Evolutionary conservation across 2,329 filamentous ascomycete genomes (phyloP).

Genomic region (Penicillium sp.): DNA sequence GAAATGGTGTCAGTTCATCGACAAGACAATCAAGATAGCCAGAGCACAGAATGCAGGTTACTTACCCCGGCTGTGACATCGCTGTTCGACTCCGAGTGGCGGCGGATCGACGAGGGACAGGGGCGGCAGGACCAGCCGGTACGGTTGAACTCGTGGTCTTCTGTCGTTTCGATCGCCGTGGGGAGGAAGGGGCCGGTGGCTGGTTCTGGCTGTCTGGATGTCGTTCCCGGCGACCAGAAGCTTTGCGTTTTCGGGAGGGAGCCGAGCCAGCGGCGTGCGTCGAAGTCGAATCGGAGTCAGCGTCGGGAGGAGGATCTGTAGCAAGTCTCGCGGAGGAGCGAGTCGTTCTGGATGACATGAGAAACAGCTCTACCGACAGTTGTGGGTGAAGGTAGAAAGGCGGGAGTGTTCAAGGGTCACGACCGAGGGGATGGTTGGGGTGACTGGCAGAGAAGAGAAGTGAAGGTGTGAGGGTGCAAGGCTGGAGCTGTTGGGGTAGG

Average conservation of each 20-base stretch:
- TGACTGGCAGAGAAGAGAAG: slow-evolving; percentile 3
- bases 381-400: slow-evolving; percentile 9
- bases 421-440: background rate
- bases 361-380: slow-evolving; percentile 50
- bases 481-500: background rate
- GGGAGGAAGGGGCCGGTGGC: slow-evolving; percentile 34
- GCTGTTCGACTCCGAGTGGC: slow-evolving; percentile 33
- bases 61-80: slow-evolving; percentile 48
- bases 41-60: slow-evolving; percentile 15
- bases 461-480: background rate
- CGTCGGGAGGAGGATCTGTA: slow-evolving; percentile 58
- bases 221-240: slow-evolving; percentile 54
- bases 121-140: slow-evolving; percentile 43
- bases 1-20: slow-evolving; percentile 18
- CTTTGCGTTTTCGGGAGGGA: slow-evolving; percentile 75
- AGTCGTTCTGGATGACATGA: slow-evolving; percentile 97
- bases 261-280: slow-evolving; percentile 48
- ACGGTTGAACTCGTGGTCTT: slow-evolving; percentile 59
- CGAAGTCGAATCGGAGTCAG: slow-evolving; percentile 43
- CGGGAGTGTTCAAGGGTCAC: slow-evolving; percentile 2
- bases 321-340: slow-evolving; percentile 91
- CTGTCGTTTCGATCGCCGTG: slow-evolving; percentile 70
- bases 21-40: background rate
- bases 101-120: slow-evolving; percentile 46
- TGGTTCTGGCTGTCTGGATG: slow-evolving; percentile 41